phyloP scores from a whole-genome alignment of 2,329 filamentous ascomycete genomes.

The Whalleya microplaca region DNA sequence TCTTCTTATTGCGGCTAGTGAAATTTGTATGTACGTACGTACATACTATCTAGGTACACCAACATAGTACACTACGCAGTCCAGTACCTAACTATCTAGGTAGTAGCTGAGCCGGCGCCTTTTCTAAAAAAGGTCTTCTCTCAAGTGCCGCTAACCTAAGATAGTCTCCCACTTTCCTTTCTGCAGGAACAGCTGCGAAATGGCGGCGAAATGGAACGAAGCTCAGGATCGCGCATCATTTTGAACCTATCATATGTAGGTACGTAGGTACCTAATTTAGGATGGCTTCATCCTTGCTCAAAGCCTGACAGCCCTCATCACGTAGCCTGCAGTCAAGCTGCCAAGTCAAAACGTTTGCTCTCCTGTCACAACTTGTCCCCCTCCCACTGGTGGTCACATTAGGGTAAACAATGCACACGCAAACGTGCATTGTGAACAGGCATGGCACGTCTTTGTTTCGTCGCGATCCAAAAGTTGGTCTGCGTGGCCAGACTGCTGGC shows the following conservation, averaged over 20 bases:
- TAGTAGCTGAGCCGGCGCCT: neutral
- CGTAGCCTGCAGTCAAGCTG: neutral
- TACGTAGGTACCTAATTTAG: no score
- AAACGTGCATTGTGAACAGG: neutral
- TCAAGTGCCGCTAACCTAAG: no score
- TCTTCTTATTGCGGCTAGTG: neutral
- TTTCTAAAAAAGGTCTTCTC: no score
- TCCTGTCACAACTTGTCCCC: neutral
- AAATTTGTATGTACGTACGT: neutral
- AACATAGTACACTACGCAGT: no score
- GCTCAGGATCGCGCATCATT: no score
- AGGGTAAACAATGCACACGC: neutral
- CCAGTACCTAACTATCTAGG: no score
- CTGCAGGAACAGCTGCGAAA: slow-evolving; percentile 25
- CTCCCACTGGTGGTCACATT: neutral
- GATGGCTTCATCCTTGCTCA: no score
- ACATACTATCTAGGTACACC: no score
- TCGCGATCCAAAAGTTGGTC: neutral
- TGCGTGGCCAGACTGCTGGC: neutral
- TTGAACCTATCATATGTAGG: no score
- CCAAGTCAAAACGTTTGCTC: no score
- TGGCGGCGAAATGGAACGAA: slow-evolving; percentile 1
- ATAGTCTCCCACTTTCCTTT: slow-evolving; percentile 9
- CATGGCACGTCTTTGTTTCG: neutral
- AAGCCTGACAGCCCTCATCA: no score